Conservation (phyloP, 345 rosid genomes). For the Odontarrhena argentea region DNA sequence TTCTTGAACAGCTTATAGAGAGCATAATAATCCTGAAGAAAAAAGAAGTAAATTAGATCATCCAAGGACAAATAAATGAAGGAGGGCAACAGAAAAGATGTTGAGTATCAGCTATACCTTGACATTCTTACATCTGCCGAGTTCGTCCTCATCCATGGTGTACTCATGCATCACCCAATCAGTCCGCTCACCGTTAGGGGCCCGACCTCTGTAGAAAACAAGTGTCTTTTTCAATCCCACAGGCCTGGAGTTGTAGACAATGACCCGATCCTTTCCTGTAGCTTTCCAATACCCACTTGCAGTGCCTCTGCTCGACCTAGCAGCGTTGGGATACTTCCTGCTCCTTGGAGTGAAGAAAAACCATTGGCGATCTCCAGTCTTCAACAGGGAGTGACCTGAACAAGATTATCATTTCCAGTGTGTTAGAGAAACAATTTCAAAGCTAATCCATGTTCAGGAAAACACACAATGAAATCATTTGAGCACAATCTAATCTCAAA, state of each 20-base stretch:
- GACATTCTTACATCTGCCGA: conserved; percentile 60
- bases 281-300: conserved; percentile 85
- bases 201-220: conserved; percentile 75
- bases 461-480: no score
- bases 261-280: conserved; percentile 74
- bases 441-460: no score
- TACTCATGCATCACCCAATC: conserved; percentile 99
- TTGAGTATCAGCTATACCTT: conserved; percentile 44
- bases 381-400: conserved; percentile 57
- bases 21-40: conserved; percentile 77
- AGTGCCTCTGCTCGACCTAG: conserved; percentile 75
- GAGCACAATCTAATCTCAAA: no score
- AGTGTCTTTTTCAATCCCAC: conserved; percentile 86
- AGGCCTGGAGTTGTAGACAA: conserved; percentile 52
- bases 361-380: conserved; percentile 87
- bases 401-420: neutral
- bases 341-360: conserved; percentile 84
- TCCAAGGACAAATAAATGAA: neutral
- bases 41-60: neutral
- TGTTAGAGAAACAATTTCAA: neutral
- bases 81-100: neutral
- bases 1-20: conserved; percentile 81
- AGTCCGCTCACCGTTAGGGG: conserved; percentile 74
- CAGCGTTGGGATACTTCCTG: conserved; percentile 86
- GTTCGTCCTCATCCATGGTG: conserved; percentile 74